A percentile compares a stretch with the other conserved stretches of the same genome.
Evolutionary conservation across 2,329 filamentous ascomycete species (phyloP).

Genomic region (Xenoacremonium recifei): DNA sequence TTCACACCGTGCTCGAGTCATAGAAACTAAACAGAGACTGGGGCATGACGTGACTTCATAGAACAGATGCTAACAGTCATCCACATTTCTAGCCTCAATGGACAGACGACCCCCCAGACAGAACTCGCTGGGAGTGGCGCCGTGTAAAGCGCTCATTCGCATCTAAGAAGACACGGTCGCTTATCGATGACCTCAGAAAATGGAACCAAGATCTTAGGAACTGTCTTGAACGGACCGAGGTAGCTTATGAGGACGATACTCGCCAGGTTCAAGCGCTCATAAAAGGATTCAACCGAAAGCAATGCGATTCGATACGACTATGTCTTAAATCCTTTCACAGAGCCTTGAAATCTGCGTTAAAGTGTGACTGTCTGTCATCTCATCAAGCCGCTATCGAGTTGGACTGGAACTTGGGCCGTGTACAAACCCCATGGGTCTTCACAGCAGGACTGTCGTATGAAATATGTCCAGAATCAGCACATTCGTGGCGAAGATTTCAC

Average conservation of each 20-base stretch:
- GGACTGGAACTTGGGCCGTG: neutral
- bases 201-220: slow-evolving; percentile 5
- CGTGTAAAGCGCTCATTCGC: slow-evolving; percentile 4
- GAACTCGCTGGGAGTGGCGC: slow-evolving; percentile 4
- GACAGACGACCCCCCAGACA: neutral
- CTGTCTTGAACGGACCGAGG: slow-evolving; percentile 1
- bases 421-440: neutral
- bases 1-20: too few species aligned
- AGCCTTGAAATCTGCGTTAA: neutral
- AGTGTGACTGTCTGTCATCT: slow-evolving; percentile 1
- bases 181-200: slow-evolving; percentile 3
- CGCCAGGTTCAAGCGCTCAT: slow-evolving; percentile 2
- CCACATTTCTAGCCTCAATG: neutral
- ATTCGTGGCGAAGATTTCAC: neutral
- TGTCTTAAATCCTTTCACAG: neutral
- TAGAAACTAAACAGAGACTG: too few species aligned
- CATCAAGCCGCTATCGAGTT: slow-evolving; percentile 5
- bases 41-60: too few species aligned
- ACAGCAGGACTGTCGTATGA: neutral
- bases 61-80: too few species aligned
- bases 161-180: neutral
- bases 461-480: neutral
- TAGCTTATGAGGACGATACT: slow-evolving; percentile 2
- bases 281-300: slow-evolving; percentile 1
- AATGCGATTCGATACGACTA: slow-evolving; percentile 1